phyloP scores from a whole-genome alignment of 805 yeast species.

The Priceomyces castillae region DNA sequence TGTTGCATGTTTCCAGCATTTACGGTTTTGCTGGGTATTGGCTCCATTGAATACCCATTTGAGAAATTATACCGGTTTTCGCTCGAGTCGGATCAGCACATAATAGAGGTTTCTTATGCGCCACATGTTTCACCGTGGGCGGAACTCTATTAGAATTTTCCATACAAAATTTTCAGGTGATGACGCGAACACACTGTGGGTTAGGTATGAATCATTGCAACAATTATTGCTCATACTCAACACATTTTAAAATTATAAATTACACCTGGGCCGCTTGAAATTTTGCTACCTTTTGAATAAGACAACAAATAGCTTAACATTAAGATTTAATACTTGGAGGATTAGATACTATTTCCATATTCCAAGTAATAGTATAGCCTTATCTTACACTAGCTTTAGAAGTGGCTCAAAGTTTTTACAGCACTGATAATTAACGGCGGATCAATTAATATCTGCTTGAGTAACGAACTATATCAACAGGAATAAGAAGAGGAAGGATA shows the following conservation, averaged over 20 bases:
- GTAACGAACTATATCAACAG: too few relatives aligned
- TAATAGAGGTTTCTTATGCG: slow-evolving; percentile 4
- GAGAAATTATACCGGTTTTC: neutral
- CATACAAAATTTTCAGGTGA: slow-evolving; percentile 4
- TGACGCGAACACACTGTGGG: slow-evolving; percentile 8
- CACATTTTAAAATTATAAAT: slow-evolving; percentile 7
- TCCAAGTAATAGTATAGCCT: neutral
- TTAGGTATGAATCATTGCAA: slow-evolving; percentile 8
- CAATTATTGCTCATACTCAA: slow-evolving; percentile 6
- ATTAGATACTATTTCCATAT: neutral
- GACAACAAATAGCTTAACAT: neutral
- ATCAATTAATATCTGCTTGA: too few relatives aligned
- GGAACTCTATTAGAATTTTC: slow-evolving; percentile 2
- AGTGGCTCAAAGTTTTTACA: neutral
- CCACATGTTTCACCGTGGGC: slow-evolving; percentile 6
- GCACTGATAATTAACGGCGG: neutral
- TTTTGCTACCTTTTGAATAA: neutral
- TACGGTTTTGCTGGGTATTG: neutral
- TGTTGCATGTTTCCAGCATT: neutral
- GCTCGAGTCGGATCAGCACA: neutral
- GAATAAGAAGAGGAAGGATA: too few relatives aligned
- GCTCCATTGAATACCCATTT: neutral
- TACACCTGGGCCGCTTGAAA: slow-evolving; percentile 7
- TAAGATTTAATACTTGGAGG: neutral
- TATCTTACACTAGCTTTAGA: neutral